Base-by-base conservation (phyloP, 768 basidiomycete species). In the Suillus paluster region DNA sequence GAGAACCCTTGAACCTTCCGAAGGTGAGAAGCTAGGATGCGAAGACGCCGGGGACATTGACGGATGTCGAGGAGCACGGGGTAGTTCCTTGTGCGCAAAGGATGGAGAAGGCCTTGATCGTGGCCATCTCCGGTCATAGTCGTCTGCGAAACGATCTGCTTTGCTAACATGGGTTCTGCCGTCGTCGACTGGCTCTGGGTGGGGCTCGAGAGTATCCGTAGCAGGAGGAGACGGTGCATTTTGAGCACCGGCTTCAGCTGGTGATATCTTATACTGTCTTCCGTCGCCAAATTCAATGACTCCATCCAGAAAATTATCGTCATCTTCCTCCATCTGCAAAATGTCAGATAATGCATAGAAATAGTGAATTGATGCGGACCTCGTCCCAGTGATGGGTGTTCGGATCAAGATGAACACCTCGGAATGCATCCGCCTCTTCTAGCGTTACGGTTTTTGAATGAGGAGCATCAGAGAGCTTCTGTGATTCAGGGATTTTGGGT, bases 381-480 rank as follows among this genome's bases (percentile, higher is more conserved):
- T 97, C 95, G 68, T 98, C 97, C 97, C 97, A 99, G 72, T 98
- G 95, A 71, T 95, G 92, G 4, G 92, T 88, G 68, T 96, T 96
- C 54, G 95, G 93, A 76, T 97, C 90, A 52, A 98, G 79, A 74
- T 99, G 95, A 1, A 94, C 89, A 0, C 96, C 96, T 42, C 95
- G 85, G 77, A 99, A 99, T 1, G 95, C 91, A 73, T 97, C 97
- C 8, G 95, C 89, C 68, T 94, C 92, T 71, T 95, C 90, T 58
- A 87, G 77, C 45, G 84, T 70, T 87, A 87, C 72, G 89, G 88
- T 67, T 83, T 83, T 9, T 81, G 60, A 73, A 10, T 76, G 74
- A 21, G 82, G 81, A 15, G 80, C 77, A 46, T 87, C 85, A n/a
- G 84, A 81, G 2, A 82, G 76, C 45, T 84, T 83, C 81, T 45